Evolutionary conservation across 768 basidiomycete genomes (phyloP).

Genomic region (Boletus subcaerulescens): DNA sequence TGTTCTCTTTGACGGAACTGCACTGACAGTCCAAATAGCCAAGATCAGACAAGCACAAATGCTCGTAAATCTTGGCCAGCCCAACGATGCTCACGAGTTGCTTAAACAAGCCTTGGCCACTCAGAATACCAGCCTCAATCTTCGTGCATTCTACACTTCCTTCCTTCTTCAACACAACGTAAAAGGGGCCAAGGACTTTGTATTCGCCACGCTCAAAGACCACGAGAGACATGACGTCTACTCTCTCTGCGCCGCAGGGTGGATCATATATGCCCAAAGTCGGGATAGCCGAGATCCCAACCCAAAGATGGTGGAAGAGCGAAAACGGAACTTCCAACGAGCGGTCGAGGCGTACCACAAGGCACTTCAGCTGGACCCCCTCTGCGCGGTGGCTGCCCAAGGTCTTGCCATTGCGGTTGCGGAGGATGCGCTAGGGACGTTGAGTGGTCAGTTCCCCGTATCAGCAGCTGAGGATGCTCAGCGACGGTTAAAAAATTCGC

Average conservation of each 20-base stretch:
- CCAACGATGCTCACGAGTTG: slow-evolving; percentile 81
- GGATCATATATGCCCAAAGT: slow-evolving; percentile 81
- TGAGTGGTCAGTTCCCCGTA: slow-evolving; percentile 51
- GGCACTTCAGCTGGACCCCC: slow-evolving; percentile 78
- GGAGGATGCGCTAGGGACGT: slow-evolving; percentile 79
- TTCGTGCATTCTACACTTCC: slow-evolving; percentile 91
- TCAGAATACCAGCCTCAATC: slow-evolving; percentile 73
- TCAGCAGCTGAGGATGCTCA: slow-evolving; percentile 60
- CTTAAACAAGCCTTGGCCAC: slow-evolving; percentile 87
- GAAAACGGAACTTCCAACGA: slow-evolving; percentile 72
- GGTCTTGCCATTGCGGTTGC: slow-evolving; percentile 93
- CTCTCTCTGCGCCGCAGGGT: slow-evolving; percentile 85
- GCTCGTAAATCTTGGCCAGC: slow-evolving; percentile 62
- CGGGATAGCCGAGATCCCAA: slow-evolving; percentile 76
- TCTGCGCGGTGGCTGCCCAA: slow-evolving; percentile 91
- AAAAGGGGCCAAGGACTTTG: slow-evolving; percentile 82
- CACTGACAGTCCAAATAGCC: slow-evolving; percentile 46
- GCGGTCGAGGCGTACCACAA: slow-evolving; percentile 92
- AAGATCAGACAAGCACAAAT: slow-evolving; percentile 91
- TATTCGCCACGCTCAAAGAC: slow-evolving; percentile 84
- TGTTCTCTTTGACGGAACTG: neutral
- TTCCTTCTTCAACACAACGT: slow-evolving; percentile 81
- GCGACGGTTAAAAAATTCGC: slow-evolving; percentile 65
- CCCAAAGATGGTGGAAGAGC: slow-evolving; percentile 52
- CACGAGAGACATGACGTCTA: slow-evolving; percentile 87